Conservation (phyloP, 208 protist species). For the Leishmania mexicana region DNA sequence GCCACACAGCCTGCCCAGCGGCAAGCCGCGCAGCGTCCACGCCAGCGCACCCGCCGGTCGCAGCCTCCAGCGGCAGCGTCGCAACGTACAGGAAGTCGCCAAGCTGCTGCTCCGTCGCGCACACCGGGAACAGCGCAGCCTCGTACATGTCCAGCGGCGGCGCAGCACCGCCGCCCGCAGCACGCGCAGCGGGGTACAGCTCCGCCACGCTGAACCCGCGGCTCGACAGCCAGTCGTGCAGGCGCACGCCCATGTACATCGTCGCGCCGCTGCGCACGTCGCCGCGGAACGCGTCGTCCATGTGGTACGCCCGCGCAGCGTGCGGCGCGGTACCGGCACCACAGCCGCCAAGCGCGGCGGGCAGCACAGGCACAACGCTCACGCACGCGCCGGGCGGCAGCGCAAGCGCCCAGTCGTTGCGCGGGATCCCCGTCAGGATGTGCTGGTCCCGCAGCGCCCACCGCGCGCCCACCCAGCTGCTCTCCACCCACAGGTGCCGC, state of each 20-base stretch:
- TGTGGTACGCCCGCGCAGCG: conserved; percentile 46
- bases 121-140: conserved; percentile 41
- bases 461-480: conserved; percentile 33
- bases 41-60: conserved; percentile 3
- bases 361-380: conserved; percentile 34
- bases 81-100: conserved; percentile 35
- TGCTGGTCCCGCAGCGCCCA: conserved; percentile 35
- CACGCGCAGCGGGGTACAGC: conserved; percentile 7
- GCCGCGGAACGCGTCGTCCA: conserved; percentile 41
- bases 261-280: conserved; percentile 22
- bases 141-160: conserved; percentile 30
- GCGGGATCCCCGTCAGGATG: conserved; percentile 49
- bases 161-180: neutral
- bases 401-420: conserved; percentile 41
- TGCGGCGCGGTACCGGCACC: conserved; percentile 9
- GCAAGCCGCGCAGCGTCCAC: conserved; percentile 15
- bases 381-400: conserved; percentile 40
- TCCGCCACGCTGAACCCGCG: conserved; percentile 29
- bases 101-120: conserved; percentile 29
- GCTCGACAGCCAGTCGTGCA: conserved; percentile 36
- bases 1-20: conserved; percentile 34
- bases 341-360: neutral
- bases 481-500: conserved; percentile 49
- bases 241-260: conserved; percentile 33
- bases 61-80: conserved; percentile 11